Base-by-base conservation (phyloP, 2,329 filamentous ascomycete species). In the Aspergillus cejpii region DNA sequence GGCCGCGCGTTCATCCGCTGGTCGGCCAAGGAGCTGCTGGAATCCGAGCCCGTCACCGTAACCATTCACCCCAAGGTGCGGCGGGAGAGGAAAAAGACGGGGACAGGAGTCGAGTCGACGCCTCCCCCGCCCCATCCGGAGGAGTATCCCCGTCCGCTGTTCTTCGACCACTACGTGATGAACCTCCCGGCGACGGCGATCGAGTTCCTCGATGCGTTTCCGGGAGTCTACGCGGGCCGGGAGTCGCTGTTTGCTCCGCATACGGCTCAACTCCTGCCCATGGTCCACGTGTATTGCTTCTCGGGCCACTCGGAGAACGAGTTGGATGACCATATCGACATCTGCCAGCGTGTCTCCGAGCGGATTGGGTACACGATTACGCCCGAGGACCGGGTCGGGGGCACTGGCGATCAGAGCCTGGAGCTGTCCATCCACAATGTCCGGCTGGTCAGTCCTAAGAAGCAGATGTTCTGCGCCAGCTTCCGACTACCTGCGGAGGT, bases 221-320 rank as follows among this genome's bases (percentile, higher is more conserved):
- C 81, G 15, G 91, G 92, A 3, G 68, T 95, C 12, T 97, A 96
- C 63, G 70, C 78, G n/a, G 81, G 81, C 2, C 75, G 80, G 19
- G 81, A 89, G 63, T 50, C 66, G 1, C 73, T 87, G 1, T 90
- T 91, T 55, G 61, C 68, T 21, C 80, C 82, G 1, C 65, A 78
- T 46, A 84, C 79, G 1, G 62, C 64, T 6, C 73, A 72, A 8
- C 74, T 74, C 49, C 73, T 97, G 38, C 92, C 92, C 0, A 76
- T 94, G 69, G 75, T 97, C 10, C 92, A 98, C 65, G 85, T 86
- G n/a, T 88, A 98, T 71, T 95, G 89, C 71, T 98, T 98, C 70
- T 85, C 84, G 19, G 81, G 83, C 33, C 91, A 94, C 70, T 82
- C 78, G 39, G 84, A 87, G 27, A 82, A 88, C 56, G 85, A 88